Evolutionary conservation across 2,329 filamentous ascomycete species (phyloP).

Genomic region (Endothia cerciana): DNA sequence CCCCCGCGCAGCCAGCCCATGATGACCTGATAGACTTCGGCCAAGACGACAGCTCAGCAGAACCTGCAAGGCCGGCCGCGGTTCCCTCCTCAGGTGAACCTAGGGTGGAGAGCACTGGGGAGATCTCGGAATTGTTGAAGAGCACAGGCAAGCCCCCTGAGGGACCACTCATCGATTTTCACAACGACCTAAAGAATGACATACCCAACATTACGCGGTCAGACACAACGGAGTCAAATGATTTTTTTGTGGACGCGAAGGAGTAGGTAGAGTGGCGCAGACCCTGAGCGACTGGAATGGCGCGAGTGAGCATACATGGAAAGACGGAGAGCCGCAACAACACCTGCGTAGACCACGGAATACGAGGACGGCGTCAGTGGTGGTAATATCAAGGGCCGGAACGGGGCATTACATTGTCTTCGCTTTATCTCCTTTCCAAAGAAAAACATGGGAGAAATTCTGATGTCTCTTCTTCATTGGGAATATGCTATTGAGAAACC

Average conservation of each 20-base stretch:
- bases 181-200: conserved; percentile 55
- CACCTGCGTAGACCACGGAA: conserved; percentile 15
- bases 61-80: conserved; percentile 20
- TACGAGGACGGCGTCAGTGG: conserved; percentile 1
- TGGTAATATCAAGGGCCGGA: conserved; percentile 2
- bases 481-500: background rate
- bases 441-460: background rate
- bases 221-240: conserved; percentile 42
- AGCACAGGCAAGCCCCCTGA: conserved; percentile 50
- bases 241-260: conserved; percentile 46
- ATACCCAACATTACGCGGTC: conserved; percentile 46
- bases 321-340: background rate
- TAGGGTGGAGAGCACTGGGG: conserved; percentile 35
- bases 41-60: conserved; percentile 42
- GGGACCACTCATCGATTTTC: conserved; percentile 61
- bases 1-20: conserved; percentile 17
- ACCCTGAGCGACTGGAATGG: background rate
- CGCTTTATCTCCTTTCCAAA: conserved; percentile 5
- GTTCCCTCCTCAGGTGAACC: conserved; percentile 17
- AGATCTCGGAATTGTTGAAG: conserved; percentile 50
- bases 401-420: conserved; percentile 4
- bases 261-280: conserved; percentile 29
- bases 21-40: conserved; percentile 63
- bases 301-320: background rate
- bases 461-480: background rate